phyloP scores from a whole-genome alignment of 2,329 filamentous ascomycete species.

The Pleurostoma richardsiae region DNA sequence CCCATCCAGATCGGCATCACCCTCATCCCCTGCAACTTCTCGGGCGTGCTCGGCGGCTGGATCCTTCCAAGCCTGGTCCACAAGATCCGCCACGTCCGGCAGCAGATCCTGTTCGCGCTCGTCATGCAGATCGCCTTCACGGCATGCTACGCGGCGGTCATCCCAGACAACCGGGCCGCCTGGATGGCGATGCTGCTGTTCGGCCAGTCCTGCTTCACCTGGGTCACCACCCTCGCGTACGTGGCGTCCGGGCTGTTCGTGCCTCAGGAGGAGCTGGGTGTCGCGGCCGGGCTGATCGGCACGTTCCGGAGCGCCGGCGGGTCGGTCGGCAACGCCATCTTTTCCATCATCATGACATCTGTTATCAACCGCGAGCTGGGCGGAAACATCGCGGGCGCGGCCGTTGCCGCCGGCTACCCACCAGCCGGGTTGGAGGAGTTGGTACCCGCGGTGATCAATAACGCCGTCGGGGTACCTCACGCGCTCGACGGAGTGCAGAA shows the following conservation, averaged over 20 bases:
- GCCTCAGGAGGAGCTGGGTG: constrained; percentile 20
- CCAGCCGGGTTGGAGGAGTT: constrained; percentile 12
- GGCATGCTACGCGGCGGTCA: constrained; percentile 17
- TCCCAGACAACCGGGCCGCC: constrained; percentile 18
- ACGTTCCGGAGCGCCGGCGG: constrained; percentile 23
- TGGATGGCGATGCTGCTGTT: constrained; percentile 23
- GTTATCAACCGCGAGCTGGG: constrained; percentile 19
- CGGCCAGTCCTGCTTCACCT: constrained; percentile 23
- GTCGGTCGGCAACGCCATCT: constrained; percentile 26
- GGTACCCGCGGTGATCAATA: constrained; percentile 21
- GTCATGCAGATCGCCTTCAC: constrained; percentile 21
- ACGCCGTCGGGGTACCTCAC: constrained; percentile 20
- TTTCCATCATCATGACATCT: constrained; percentile 23
- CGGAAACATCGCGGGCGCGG: constrained; percentile 18
- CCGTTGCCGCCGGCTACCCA: constrained; percentile 17
- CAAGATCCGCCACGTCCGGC: constrained; percentile 21
- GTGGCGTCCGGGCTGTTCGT: constrained; percentile 21
- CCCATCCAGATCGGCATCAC: constrained; percentile 19
- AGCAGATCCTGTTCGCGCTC: constrained; percentile 22
- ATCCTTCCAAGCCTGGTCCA: constrained; percentile 22
- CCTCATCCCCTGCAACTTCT: constrained; percentile 16
- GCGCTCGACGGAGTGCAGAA: constrained; percentile 13
- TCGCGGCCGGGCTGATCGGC: constrained; percentile 21
- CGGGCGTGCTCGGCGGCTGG: constrained; percentile 18
- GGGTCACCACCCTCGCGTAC: constrained; percentile 22